phyloP scores from a whole-genome alignment of 768 basidiomycete genomes.

The Hygrophorus russula region DNA sequence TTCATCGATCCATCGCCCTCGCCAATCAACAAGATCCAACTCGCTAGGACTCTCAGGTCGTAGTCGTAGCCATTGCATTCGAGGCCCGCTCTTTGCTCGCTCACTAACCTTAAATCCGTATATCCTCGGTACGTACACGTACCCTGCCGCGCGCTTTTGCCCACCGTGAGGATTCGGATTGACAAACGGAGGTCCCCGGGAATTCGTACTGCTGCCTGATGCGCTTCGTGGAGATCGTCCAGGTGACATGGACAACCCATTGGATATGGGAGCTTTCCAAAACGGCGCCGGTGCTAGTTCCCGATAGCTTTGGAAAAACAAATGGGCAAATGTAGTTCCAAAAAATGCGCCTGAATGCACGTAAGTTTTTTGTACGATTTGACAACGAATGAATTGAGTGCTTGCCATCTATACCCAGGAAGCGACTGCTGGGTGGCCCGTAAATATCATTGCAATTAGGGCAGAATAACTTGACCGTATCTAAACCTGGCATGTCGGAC shows the following conservation, averaged over 20 bases:
- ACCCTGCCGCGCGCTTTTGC: constrained; percentile 78
- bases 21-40: constrained; percentile 82
- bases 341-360: constrained; percentile 80
- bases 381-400: constrained; percentile 5
- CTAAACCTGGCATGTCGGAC: constrained; percentile 89
- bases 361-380: constrained; percentile 6
- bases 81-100: constrained; percentile 84
- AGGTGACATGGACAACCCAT: constrained; percentile 36
- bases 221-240: constrained; percentile 38
- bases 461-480: constrained; percentile 97
- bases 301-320: constrained; percentile 97
- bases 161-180: constrained; percentile 88
- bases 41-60: constrained; percentile 74
- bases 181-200: constrained; percentile 48
- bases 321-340: constrained; percentile 95
- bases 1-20: constrained; percentile 77
- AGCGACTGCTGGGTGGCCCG: constrained; percentile 88
- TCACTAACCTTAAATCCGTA: constrained; percentile 98
- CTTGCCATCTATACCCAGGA: constrained; percentile 91
- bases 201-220: constrained; percentile 31
- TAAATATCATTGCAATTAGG: constrained; percentile 98
- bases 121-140: constrained; percentile 84
- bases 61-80: constrained; percentile 94
- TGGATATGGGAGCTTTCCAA: constrained; percentile 59
- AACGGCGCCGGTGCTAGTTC: constrained; percentile 92